Percentiles rank a stretch among this genome's conserved stretches.
These are phyloP conservation scores for Geosiphon pyriformis DNA, from an alignment of 192 early-diverging fungal genomes.

Conservation along the genomic window DNA sequence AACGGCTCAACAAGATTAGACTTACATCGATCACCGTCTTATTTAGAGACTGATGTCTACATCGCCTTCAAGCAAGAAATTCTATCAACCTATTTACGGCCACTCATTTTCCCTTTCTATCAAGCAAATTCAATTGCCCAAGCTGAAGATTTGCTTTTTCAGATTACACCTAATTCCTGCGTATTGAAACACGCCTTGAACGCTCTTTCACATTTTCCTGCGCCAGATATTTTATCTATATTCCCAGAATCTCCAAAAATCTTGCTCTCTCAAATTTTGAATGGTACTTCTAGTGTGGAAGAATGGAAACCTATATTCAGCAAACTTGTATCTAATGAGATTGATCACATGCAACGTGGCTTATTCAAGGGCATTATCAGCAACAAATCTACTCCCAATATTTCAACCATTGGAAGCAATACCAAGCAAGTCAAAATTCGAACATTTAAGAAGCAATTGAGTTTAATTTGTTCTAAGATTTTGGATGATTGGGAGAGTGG, in stretches of 20 bases:
- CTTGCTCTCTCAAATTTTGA: conserved; percentile 23
- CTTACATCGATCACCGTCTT: neutral
- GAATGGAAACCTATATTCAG: conserved; percentile 35
- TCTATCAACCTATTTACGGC: conserved; percentile 33
- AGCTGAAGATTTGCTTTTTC: neutral
- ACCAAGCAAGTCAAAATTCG: neutral
- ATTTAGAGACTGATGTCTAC: conserved; percentile 40
- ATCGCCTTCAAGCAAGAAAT: conserved; percentile 40
- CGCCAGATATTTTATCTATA: conserved; percentile 35
- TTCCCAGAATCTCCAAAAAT: conserved; percentile 36
- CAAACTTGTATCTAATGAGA: conserved; percentile 45
- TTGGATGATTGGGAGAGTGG: conserved; percentile 43
- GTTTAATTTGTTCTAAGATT: conserved; percentile 30
- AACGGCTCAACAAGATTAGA: neutral
- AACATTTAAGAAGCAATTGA: conserved; percentile 26
- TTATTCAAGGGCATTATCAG: conserved; percentile 40
- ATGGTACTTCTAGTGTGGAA: conserved; percentile 24
- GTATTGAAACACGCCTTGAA: conserved; percentile 32
- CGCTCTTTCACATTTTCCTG: conserved; percentile 38
- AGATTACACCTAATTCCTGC: conserved; percentile 8
- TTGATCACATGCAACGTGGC: conserved; percentile 45
- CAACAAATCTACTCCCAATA: neutral
- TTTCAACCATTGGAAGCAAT: neutral
- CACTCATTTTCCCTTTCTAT: conserved; percentile 30
- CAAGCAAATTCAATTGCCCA: neutral